phyloP scores from a whole-genome alignment of 768 basidiomycete species.

The Coprinopsis cinerea region DNA sequence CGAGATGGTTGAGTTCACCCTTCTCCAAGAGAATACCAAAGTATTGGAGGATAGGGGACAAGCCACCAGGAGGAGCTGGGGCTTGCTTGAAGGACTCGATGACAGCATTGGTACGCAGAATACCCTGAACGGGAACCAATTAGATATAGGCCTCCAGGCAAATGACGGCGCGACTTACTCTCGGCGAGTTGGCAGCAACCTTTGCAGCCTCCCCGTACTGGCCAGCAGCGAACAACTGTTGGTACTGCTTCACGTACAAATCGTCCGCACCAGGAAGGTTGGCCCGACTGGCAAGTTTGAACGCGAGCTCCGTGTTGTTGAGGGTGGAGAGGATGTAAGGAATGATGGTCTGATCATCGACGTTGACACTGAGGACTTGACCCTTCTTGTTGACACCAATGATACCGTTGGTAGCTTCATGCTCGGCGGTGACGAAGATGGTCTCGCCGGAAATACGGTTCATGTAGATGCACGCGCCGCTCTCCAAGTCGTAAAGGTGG shows the following conservation, averaged over 20 bases:
- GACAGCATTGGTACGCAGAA: conserved; percentile 88
- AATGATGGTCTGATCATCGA: conserved; percentile 94
- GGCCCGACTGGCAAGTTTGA: conserved; percentile 94
- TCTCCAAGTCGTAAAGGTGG: conserved; percentile 96
- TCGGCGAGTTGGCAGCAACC: conserved; percentile 94
- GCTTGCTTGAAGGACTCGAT: conserved; percentile 98
- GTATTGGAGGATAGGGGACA: conserved; percentile 96
- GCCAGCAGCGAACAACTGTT: conserved; percentile 81
- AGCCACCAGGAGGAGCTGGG: conserved; percentile 81
- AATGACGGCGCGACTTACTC: conserved; percentile 40
- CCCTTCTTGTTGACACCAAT: conserved; percentile 99
- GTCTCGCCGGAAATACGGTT: conserved; percentile 99
- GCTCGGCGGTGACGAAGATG: conserved; percentile 97
- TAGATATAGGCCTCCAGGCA: not conserved
- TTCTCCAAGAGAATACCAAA: conserved; percentile 98
- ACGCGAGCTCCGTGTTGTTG: conserved; percentile 96
- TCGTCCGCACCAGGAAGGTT: conserved; percentile 98
- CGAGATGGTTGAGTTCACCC: conserved; percentile 94
- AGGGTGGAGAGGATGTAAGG: conserved; percentile 91
- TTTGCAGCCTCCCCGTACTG: conserved; percentile 95
- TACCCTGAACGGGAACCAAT: conserved; percentile 32
- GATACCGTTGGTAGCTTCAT: conserved; percentile 90
- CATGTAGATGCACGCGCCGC: conserved; percentile 98
- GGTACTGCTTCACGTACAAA: conserved; percentile 91
- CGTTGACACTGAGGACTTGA: conserved; percentile 92